Evolutionary conservation across 495 filamentous ascomycete species (phyloP), one percentile per base, ranked within the genome.

Genomic region (Daldinia decipiens): DNA sequence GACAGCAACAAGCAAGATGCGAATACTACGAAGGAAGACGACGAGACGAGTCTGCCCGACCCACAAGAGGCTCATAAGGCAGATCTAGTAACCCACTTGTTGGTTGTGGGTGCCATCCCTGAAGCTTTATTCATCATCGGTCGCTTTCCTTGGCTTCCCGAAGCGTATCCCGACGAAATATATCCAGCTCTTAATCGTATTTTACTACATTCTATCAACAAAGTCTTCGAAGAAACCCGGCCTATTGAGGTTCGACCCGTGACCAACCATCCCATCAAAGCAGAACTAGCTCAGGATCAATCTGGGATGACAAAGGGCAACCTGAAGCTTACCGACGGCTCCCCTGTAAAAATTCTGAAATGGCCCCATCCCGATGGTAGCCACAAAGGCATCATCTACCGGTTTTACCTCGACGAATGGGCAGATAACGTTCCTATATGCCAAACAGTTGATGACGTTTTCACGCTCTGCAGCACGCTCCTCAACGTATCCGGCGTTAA

Each of bases 371-470:
- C 93, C 13, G 94, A 97, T 64, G 93, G 94, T 67, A 87, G 83
- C 5, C 87, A 86, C 40, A 92, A 94, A 73, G 90, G 89, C 6
- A 86, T 84, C 4, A 87, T 89, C 53, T 97, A 97, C 74, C 86
- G 91, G 27, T 98, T 96, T 77, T 99, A 98, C 79, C 97, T 93
- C 89, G 95, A 98, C 64, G 94, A 98, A 60, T 99, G 96, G 96
- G 85, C 91, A 9, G 95, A 98, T 68, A 95, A 93, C 68, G 84
- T 98, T 31, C 96, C 96, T 2, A 80, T 97, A 9, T 98, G 95
- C 74, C 94, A 97, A 75, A 90, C 83, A 3, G 87, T 97, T 5
- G 93, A 97, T 70, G 95, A 99, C 74, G 84, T 99, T 3, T 95
- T 98, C 73, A 86, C 88, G 2, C 87, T 99, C 11, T 97, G 93